phyloP scores from a whole-genome alignment of 2,329 filamentous ascomycete species.

The Nothopassalora personata region DNA sequence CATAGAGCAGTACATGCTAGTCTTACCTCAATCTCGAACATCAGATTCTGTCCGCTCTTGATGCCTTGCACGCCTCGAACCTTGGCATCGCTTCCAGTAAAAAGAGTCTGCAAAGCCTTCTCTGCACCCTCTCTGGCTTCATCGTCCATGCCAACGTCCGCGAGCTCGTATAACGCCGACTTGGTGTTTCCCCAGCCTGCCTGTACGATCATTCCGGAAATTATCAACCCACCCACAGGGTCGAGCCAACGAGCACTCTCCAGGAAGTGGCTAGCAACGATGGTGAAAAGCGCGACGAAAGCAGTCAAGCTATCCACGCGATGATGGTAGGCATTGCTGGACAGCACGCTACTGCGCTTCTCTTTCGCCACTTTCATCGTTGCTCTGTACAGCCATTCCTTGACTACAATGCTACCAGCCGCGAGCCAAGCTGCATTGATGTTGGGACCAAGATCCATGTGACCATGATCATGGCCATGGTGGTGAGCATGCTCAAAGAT shows the following conservation, averaged over 20 bases:
- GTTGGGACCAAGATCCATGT: slow-evolving; percentile 56
- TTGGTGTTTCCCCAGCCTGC: slow-evolving; percentile 84
- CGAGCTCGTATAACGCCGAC: slow-evolving; percentile 76
- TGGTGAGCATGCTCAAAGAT: slow-evolving; percentile 49
- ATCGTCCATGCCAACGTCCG: slow-evolving; percentile 81
- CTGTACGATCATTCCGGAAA: slow-evolving; percentile 87
- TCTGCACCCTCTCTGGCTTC: slow-evolving; percentile 71
- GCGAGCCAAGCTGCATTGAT: slow-evolving; percentile 95
- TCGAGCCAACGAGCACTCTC: slow-evolving; percentile 87
- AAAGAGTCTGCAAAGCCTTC: slow-evolving; percentile 43
- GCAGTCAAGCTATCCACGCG: slow-evolving; percentile 93
- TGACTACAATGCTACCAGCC: slow-evolving; percentile 79
- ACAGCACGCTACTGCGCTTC: slow-evolving; percentile 90
- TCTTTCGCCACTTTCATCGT: slow-evolving; percentile 96
- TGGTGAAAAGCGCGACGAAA: slow-evolving; percentile 83
- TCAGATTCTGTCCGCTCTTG: slow-evolving; percentile 94
- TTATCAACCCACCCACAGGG: slow-evolving; percentile 85
- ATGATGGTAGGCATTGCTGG: slow-evolving; percentile 74
- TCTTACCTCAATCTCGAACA: slow-evolving; percentile 70
- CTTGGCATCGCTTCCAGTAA: slow-evolving; percentile 51
- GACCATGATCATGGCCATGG: slow-evolving; percentile 60
- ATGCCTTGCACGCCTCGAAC: slow-evolving; percentile 77
- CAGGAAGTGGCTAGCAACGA: slow-evolving; percentile 82
- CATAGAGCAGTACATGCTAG: background rate
- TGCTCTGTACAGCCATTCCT: slow-evolving; percentile 95